Evolutionary conservation across 2,329 filamentous ascomycete species (phyloP), one percentile per base, ranked within the genome.

Genomic region (Aspergillus caelatus): DNA sequence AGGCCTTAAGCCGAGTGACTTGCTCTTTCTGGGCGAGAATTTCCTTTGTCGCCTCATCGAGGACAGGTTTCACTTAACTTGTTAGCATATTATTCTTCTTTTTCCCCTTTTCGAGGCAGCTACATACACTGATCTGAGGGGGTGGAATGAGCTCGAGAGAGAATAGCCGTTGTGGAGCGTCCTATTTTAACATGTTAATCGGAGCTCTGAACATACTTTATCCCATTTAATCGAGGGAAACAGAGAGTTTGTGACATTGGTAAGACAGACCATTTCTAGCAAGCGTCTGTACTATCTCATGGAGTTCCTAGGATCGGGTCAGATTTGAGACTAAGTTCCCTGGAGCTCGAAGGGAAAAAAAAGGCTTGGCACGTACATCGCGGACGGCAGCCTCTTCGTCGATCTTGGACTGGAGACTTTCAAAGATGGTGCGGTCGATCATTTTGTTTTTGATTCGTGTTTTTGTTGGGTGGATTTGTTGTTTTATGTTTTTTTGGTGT

Each of bases 91-190:
- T 10, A 30, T 21, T 55, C 9, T 21, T 55, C 9, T 21, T 8
- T 23, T 43, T 41, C 43, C 4, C 11, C 57, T 32, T 30, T 28
- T 57, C 39, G 23, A 80, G 28, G 19, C 3, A 32, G 3, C 16
- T n/a, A 30, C 86, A 74, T 76, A 90, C 89, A 77, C 54, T 88
- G 81, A 62, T 82, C 77, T 28, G 89, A 86, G 14, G 92, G 89
- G 5, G 93, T 97, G 2, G 94, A 95, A 80, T 99, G 95, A 57
- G 95, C 92, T 74, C 92, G 86, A 43, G 94, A 95, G 57, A 98
- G 86, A 60, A 94, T 86, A 52, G 94, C 93, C 73, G 94, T 92
- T 26, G 91, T 90, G 65, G 88, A 89, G 71, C 92, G 88, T 67
- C 92, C 91, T 86, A 62, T 63, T 67, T 28, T 21, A 48, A 39